Evolutionary conservation across 1,139 yeast species (phyloP).

Genomic region (Yamadazyma dushanensis): DNA sequence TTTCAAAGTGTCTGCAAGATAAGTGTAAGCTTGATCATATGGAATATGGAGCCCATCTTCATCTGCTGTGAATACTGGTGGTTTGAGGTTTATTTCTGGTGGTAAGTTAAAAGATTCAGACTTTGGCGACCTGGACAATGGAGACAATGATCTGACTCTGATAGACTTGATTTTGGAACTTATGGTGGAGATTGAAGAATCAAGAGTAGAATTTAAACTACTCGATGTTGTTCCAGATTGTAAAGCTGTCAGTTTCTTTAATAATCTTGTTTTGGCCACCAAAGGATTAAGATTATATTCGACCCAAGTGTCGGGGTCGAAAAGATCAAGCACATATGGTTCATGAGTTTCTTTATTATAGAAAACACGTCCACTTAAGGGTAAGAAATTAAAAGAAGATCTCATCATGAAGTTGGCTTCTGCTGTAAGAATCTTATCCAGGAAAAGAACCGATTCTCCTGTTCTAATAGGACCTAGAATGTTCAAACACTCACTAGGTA

Average conservation of each 20-base stretch:
- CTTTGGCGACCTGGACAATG: conserved; percentile 11
- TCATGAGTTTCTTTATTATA: conserved; percentile 58
- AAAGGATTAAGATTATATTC: conserved; percentile 74
- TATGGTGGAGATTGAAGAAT: conserved; percentile 21
- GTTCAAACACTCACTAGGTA: conserved; percentile 82
- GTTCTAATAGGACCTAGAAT: conserved; percentile 81
- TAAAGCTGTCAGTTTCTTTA: conserved; percentile 9
- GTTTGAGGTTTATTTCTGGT: background rate
- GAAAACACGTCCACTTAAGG: conserved; percentile 72
- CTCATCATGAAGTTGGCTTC: conserved; percentile 90
- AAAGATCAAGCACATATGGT: conserved; percentile 68
- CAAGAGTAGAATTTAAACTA: conserved; percentile 18
- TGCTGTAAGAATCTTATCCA: conserved; percentile 71
- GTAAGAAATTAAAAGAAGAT: conserved; percentile 75
- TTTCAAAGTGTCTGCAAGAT: conserved; percentile 60
- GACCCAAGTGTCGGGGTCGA: conserved; percentile 79
- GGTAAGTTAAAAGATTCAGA: conserved; percentile 5
- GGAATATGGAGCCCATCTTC: conserved; percentile 26
- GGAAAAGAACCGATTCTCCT: conserved; percentile 78
- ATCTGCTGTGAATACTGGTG: conserved; percentile 5
- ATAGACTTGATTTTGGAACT: conserved; percentile 23
- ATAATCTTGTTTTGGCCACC: conserved; percentile 49
- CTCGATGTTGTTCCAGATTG: background rate
- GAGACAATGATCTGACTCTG: conserved; percentile 20
- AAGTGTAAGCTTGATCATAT: conserved; percentile 63